phyloP scores from a whole-genome alignment of 371 early-diverging fungal species.

The Nosema muscidifuracis region DNA sequence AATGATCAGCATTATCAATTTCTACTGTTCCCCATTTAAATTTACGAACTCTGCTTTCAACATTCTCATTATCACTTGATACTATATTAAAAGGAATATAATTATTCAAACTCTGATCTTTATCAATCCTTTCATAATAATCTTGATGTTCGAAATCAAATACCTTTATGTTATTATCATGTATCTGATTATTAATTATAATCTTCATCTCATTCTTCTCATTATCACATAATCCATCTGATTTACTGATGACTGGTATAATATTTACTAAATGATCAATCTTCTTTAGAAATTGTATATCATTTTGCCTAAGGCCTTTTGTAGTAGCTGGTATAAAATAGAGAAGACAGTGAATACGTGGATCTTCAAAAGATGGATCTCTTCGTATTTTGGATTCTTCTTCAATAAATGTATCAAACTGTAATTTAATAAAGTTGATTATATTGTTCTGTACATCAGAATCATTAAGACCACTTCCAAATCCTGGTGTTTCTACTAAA shows the following conservation, averaged over 20 bases:
- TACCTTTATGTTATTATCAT: conserved; percentile 45
- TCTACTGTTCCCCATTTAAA: conserved; percentile 32
- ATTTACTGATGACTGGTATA: conserved; percentile 61
- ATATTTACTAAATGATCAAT: conserved; percentile 55
- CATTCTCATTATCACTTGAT: conserved; percentile 4
- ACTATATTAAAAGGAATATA: conserved; percentile 38
- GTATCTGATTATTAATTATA: conserved; percentile 49
- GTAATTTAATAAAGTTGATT: conserved; percentile 47
- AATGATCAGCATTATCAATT: conserved; percentile 45
- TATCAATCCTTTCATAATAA: neutral
- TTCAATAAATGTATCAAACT: conserved; percentile 56
- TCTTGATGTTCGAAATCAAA: conserved; percentile 56
- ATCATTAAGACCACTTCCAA: conserved; percentile 45
- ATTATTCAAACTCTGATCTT: conserved; percentile 23
- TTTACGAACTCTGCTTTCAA: conserved; percentile 14
- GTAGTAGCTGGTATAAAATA: conserved; percentile 54
- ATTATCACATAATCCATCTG: conserved; percentile 53
- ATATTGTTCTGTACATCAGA: conserved; percentile 47
- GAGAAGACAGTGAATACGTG: conserved; percentile 58
- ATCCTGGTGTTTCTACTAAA: conserved; percentile 58
- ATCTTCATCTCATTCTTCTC: conserved; percentile 42
- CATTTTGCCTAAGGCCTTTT: conserved; percentile 55
- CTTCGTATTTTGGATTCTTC: conserved; percentile 63
- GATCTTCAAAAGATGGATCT: conserved; percentile 59
- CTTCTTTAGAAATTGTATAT: conserved; percentile 57